Evolutionary conservation across 139 green algal genomes (phyloP), one percentile per base, ranked within the genome.

Genomic region (Nannochloris sp.): DNA sequence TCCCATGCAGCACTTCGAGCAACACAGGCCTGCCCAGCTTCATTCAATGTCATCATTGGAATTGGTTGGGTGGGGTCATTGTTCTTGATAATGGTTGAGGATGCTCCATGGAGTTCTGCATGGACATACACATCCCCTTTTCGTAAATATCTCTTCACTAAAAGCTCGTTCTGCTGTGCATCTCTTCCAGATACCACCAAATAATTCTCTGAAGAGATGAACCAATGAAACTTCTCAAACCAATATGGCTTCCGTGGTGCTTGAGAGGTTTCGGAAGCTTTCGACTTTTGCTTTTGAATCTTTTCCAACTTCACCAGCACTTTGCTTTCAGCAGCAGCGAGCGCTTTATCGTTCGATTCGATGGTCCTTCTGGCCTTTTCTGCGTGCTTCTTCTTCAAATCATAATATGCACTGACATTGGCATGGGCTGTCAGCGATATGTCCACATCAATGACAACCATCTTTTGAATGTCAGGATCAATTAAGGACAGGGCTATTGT

Each of bases 211-310:
- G 58, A 85, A 63, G 73, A 85, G 61, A 98, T 79, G 67, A 97
- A 98, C 92, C 92, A 98, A 71, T 92, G 71, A 77, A 97, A 98
- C 58, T 88, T 87, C 79, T 98, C 92, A 67, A 95, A 98, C 91
- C 91, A 97, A 65, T 80, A 75, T n/a, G 82, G 61, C 80, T 96
- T 96, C 56, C 92, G 53, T 26, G 87, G 62, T 86, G 61, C 28
- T 69, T 64, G 61, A 65, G 31, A 49, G 2, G 53, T 50, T 23
- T 65, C 30, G 0, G 51, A 44, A 46, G 56, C 57, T 10, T 60
- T 65, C 12, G 69, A 63, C 65, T 82, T 65, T 26, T 13, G 13
- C 11, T 31, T 26, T 26, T 60, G 5, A 16, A 80, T 73, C 74
- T 94, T 73, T 44, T 82, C 81, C 20, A 95, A 71, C 63, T 85